phyloP scores from a whole-genome alignment of 2,329 filamentous ascomycete genomes.

The Arthrobotrys conoides region DNA sequence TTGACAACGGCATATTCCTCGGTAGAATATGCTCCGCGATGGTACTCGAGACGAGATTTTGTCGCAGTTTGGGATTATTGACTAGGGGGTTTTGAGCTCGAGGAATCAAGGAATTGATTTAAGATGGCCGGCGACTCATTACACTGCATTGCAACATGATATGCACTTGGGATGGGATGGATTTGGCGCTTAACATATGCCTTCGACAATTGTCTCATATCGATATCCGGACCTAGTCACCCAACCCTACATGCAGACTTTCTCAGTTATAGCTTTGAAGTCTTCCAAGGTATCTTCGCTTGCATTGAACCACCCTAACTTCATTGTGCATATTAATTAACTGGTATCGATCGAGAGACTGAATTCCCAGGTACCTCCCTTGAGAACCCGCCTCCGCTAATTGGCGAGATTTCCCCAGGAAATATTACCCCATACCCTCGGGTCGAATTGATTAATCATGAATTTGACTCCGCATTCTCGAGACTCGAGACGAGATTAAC shows the following conservation, averaged over 20 bases:
- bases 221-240: too few species aligned
- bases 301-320: not conserved
- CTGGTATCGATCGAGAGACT: not conserved
- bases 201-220: not conserved
- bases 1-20: conserved; percentile 16
- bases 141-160: not conserved
- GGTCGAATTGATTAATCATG: conserved; percentile 29
- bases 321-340: too few species aligned
- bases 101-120: not conserved
- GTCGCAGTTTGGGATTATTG: not conserved
- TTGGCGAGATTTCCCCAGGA: conserved; percentile 28
- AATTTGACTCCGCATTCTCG: conserved; percentile 10
- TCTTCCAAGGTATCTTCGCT: not conserved
- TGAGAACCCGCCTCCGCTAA: not conserved
- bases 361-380: not conserved
- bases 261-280: too few species aligned
- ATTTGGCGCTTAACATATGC: conserved; percentile 22
- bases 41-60: conserved; percentile 43
- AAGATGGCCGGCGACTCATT: not conserved
- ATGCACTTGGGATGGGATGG: not conserved
- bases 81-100: not conserved
- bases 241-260: too few species aligned
- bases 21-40: conserved; percentile 35
- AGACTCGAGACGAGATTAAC: conserved; percentile 45
- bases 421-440: conserved; percentile 28